These are phyloP conservation scores for Metroxylon sagu DNA, from an alignment of 176 grass and related monocot genomes.

Conservation along the genomic window DNA sequence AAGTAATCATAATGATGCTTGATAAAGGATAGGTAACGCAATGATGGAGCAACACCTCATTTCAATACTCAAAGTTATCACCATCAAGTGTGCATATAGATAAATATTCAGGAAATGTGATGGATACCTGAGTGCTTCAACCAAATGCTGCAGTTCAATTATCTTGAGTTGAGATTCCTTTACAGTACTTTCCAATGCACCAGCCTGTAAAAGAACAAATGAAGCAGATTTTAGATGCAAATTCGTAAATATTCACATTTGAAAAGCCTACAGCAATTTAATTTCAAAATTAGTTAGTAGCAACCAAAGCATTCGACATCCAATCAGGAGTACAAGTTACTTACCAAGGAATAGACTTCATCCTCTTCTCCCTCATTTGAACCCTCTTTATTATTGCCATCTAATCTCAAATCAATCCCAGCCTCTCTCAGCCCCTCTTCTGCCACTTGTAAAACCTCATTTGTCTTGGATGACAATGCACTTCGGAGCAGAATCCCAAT, in stretches of 20 bases:
- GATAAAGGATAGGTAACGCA: no score
- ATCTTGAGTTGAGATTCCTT: conserved; percentile 95
- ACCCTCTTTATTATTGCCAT: conserved; percentile 25
- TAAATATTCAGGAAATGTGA: neutral
- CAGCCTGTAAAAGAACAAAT: conserved; percentile 42
- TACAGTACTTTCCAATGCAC: conserved; percentile 79
- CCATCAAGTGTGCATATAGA: no score
- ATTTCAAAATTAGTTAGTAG: neutral
- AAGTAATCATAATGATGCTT: no score
- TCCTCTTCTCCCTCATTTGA: conserved; percentile 42
- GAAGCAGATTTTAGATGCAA: no score
- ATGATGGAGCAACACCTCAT: no score
- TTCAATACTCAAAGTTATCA: no score
- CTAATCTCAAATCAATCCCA: conserved; percentile 63
- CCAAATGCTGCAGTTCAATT: conserved; percentile 86
- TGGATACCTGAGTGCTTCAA: conserved; percentile 83
- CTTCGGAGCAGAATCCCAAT: conserved; percentile 76
- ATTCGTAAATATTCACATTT: no score
- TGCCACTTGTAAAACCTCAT: conserved; percentile 65
- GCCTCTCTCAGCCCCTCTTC: conserved; percentile 80
- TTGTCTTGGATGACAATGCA: conserved; percentile 54
- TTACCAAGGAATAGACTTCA: conserved; percentile 82
- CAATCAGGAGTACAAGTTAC: neutral
- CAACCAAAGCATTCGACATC: no score
- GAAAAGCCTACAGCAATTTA: conserved; percentile 1